These are phyloP conservation scores for Umbilicus rupestris DNA, from an alignment of 164 flowering plant species.

Conservation along the genomic window DNA sequence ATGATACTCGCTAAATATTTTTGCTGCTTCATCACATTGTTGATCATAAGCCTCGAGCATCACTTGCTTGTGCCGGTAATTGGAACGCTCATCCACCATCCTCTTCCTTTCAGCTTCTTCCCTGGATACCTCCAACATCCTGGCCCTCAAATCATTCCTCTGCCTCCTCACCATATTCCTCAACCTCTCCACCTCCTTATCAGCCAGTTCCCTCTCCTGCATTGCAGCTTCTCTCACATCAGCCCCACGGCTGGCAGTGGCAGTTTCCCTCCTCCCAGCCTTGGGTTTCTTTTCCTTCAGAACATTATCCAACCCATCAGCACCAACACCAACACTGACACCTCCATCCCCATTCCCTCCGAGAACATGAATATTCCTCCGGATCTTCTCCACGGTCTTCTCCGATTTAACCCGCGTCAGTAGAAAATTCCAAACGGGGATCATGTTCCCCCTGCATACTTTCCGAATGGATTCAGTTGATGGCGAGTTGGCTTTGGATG, in stretches of 20 bases:
- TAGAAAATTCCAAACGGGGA: slow-evolving; percentile 75
- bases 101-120: slow-evolving; percentile 93
- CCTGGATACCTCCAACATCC: slow-evolving; percentile 86
- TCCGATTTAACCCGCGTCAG: slow-evolving; percentile 78
- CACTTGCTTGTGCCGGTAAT: slow-evolving; percentile 90
- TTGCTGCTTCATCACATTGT: slow-evolving; percentile 94
- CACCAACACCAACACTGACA: slow-evolving; percentile 3
- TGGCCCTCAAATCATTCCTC: slow-evolving; percentile 70
- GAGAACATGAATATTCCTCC: slow-evolving; percentile 78
- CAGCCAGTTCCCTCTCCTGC: slow-evolving; percentile 74
- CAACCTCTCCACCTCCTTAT: slow-evolving; percentile 85
- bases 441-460: slow-evolving; percentile 89
- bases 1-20: slow-evolving; percentile 89
- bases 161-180: slow-evolving; percentile 71
- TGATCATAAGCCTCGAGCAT: slow-evolving; percentile 86
- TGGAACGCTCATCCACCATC: slow-evolving; percentile 82
- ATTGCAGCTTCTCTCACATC: slow-evolving; percentile 63
- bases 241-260: slow-evolving; percentile 33
- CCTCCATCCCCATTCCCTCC: slow-evolving; percentile 31
- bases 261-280: slow-evolving; percentile 24
- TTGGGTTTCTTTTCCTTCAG: slow-evolving; percentile 17
- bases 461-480: slow-evolving; percentile 62
- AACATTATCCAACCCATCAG: slow-evolving; percentile 9
- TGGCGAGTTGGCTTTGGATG: slow-evolving; percentile 24
- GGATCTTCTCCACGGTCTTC: slow-evolving; percentile 78